Evolutionary conservation across 2,329 filamentous ascomycete genomes (phyloP), one percentile per base, ranked within the genome.

Genomic region (Monilinia aucupariae): DNA sequence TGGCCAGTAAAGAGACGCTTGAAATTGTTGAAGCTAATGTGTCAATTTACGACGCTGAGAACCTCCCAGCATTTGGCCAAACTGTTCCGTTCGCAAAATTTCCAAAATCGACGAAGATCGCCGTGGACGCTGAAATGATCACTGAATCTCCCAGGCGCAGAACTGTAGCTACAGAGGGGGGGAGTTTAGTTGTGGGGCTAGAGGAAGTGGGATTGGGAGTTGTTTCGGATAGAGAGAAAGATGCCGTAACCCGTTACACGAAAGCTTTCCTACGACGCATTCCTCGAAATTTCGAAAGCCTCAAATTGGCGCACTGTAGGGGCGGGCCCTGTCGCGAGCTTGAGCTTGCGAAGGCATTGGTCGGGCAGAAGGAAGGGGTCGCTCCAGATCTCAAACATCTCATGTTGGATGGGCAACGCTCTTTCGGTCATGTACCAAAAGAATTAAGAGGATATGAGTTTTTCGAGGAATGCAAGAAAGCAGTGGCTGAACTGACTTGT

Each of bases 331-430:
- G n/a, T n/a, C n/a, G n/a, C n/a, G n/a, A n/a, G n/a, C n/a, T n/a
- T n/a, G n/a, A n/a, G n/a, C n/a, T n/a, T n/a, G n/a, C n/a, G n/a
- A n/a, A n/a, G n/a, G n/a, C n/a, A n/a, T n/a, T n/a, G n/a, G n/a
- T n/a, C n/a, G n/a, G n/a, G n/a, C 27, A 47, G 41, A 59, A 59
- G 55, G n/a, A 59, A 17, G 30, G 17, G 34, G 13, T 48, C 25
- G 43, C 55, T 5, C 55, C 55, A 20, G 30, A 59, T 37, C 55
- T 59, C n/a, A 37, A 47, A n/a, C 48, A 17, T 7, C 17, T 59
- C 25, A 32, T 15, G 13, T 49, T 37, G 30, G n/a, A 1, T n/a
- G 34, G 13, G 15, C 0, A 41, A 15, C 2, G 15, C 15, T 1
- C 1, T 13, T 5, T 4, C 9, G 12, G 15, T 41, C 17, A 7